Conservation (phyloP, 2,329 filamentous ascomycete genomes). For the Leptographium wingfieldii region DNA sequence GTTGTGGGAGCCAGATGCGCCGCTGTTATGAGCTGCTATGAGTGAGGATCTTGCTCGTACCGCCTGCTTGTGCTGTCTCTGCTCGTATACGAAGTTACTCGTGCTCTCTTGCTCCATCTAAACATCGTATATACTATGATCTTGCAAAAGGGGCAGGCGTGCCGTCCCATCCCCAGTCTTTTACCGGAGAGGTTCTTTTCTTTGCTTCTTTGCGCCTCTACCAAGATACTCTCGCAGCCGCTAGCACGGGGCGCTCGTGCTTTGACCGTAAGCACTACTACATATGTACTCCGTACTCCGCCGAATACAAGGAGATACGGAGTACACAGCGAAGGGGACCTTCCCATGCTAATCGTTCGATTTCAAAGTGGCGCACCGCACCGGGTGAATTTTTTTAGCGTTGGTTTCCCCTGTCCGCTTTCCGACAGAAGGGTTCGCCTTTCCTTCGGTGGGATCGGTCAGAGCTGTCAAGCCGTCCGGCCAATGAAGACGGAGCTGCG, state of each 20-base stretch:
- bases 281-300: too few relatives aligned
- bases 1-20: not conserved
- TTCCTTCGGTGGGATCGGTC: not conserved
- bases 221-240: not conserved
- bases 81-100: not conserved
- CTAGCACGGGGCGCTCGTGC: not conserved
- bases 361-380: conserved; percentile 3
- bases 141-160: too few relatives aligned
- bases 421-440: conserved; percentile 1
- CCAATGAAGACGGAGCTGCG: not conserved
- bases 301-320: not conserved
- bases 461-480: not conserved
- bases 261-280: not conserved
- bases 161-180: not conserved
- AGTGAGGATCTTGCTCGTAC: not conserved
- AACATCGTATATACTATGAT: too few relatives aligned
- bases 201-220: not conserved
- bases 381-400: conserved; percentile 1
- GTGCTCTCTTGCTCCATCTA: not conserved
- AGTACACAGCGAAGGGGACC: not conserved
- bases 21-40: not conserved
- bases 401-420: not conserved
- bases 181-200: not conserved
- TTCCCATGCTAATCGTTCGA: conserved; percentile 3
- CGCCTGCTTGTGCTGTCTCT: not conserved